Conservation (phyloP, 129 eudicot species). For the Helichrysum umbraculigerum region DNA sequence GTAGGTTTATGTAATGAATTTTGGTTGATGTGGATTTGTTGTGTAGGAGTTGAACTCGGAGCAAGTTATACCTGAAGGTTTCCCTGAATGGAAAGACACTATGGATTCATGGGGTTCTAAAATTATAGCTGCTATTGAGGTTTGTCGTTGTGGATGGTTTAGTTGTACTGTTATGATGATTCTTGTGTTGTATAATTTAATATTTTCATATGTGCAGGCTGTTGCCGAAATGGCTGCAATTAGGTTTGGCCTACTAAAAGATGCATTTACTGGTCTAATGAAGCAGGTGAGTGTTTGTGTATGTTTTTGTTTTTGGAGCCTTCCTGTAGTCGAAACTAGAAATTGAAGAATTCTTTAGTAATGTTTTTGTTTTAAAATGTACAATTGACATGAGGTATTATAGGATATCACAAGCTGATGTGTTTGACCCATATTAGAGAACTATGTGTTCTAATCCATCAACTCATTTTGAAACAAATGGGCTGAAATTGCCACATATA, state of each 20-base stretch:
- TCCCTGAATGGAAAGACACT: constrained; percentile 91
- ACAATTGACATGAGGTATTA: too few species aligned
- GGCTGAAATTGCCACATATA: too few species aligned
- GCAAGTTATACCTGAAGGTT: constrained; percentile 93
- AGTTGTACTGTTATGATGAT: background rate
- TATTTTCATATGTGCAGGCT: constrained; percentile 46
- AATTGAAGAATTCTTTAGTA: background rate
- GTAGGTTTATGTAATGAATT: background rate
- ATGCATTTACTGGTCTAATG: constrained; percentile 94
- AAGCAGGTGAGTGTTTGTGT: constrained; percentile 51
- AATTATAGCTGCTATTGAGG: constrained; percentile 91
- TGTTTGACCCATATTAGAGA: too few species aligned
- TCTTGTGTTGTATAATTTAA: background rate
- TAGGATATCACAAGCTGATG: too few species aligned
- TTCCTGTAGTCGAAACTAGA: background rate
- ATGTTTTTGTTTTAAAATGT: too few species aligned
- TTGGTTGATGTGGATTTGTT: constrained; percentile 10
- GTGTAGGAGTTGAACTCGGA: constrained; percentile 83
- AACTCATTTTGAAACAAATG: too few species aligned
- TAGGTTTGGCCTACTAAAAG: constrained; percentile 82
- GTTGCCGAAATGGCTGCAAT: constrained; percentile 99
- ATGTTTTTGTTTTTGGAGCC: background rate
- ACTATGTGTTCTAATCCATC: too few species aligned
- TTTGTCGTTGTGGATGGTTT: constrained; percentile 23
- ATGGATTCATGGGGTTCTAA: constrained; percentile 95